These are phyloP conservation scores for Cytospora piceicola DNA, from an alignment of 2,329 filamentous ascomycete species.

Conservation along the genomic window DNA sequence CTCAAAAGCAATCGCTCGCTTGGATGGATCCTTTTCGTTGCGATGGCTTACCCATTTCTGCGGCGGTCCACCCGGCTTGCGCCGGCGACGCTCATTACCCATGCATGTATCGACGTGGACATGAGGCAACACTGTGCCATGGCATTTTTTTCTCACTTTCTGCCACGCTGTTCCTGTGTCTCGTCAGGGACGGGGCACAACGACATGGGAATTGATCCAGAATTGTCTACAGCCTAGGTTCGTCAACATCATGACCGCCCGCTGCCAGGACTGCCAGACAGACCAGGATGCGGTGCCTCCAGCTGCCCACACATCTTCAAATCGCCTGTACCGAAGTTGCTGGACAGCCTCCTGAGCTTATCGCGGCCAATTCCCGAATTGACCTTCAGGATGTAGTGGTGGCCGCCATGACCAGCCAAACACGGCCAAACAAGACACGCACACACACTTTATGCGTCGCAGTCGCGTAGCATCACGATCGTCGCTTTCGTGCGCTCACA, in stretches of 20 bases:
- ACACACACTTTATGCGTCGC: constrained; percentile 10
- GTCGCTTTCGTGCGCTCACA: neutral
- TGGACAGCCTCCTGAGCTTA: constrained; percentile 10
- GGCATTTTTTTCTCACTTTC: neutral
- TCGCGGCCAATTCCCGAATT: constrained; percentile 20
- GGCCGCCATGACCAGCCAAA: constrained; percentile 5
- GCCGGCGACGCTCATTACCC: constrained; percentile 1
- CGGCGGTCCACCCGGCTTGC: constrained; percentile 9
- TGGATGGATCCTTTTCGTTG: constrained; percentile 11
- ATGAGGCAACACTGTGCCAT: neutral
- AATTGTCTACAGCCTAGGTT: constrained; percentile 6
- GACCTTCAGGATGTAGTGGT: constrained; percentile 10
- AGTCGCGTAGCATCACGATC: constrained; percentile 13
- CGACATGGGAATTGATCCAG: neutral
- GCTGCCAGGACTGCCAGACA: constrained; percentile 5
- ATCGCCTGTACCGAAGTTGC: constrained; percentile 3
- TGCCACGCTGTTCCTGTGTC: constrained; percentile 6
- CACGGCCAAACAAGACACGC: neutral
- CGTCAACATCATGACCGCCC: constrained; percentile 11
- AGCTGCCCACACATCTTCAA: neutral
- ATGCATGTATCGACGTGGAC: constrained; percentile 17
- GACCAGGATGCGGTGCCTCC: constrained; percentile 9
- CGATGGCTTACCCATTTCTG: constrained; percentile 13
- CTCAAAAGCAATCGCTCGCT: constrained; percentile 15
- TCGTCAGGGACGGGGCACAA: neutral